Conservation (phyloP, 257 asterid species). For the Solanum neorickii region DNA sequence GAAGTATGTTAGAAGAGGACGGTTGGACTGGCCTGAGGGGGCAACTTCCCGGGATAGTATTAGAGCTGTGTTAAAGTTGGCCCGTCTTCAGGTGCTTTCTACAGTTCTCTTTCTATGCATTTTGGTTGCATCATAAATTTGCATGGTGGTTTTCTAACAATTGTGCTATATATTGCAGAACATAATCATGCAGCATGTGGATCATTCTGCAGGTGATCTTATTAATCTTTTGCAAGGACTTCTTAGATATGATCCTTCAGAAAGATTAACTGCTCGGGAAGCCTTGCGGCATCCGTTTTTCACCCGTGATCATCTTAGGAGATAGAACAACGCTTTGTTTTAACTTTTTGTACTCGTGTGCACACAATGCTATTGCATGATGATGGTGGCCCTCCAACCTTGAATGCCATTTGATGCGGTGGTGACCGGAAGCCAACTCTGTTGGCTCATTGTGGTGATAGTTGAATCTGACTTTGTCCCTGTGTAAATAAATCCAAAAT, state of each 20-base stretch:
- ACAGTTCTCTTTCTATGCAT: neutral
- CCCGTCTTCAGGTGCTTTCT: conserved; percentile 46
- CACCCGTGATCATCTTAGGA: conserved; percentile 36
- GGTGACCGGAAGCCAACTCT: neutral
- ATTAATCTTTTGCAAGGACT: conserved; percentile 74
- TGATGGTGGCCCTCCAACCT: neutral
- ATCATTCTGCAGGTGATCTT: conserved; percentile 87
- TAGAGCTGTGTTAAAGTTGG: conserved; percentile 59
- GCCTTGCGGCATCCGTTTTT: conserved; percentile 77
- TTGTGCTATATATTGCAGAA: conserved; percentile 16
- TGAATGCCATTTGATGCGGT: neutral
- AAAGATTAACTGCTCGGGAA: conserved; percentile 60
- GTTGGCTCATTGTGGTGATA: neutral
- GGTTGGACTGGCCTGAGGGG: conserved; percentile 86
- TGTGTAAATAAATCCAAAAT: neutral
- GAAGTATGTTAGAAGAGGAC: conserved; percentile 60
- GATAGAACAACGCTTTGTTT: neutral
- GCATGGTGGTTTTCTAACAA: neutral
- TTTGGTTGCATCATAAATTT: neutral
- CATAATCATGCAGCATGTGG: conserved; percentile 84
- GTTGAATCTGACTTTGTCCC: neutral
- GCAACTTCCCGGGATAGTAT: conserved; percentile 78
- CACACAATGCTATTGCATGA: neutral
- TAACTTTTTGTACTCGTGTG: neutral
- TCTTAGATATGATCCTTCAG: conserved; percentile 60